Percentiles rank a stretch among this genome's conserved stretches.
Evolutionary conservation across 177 flowering plant genomes (phyloP).

Genomic region (Vitis hybrid): DNA sequence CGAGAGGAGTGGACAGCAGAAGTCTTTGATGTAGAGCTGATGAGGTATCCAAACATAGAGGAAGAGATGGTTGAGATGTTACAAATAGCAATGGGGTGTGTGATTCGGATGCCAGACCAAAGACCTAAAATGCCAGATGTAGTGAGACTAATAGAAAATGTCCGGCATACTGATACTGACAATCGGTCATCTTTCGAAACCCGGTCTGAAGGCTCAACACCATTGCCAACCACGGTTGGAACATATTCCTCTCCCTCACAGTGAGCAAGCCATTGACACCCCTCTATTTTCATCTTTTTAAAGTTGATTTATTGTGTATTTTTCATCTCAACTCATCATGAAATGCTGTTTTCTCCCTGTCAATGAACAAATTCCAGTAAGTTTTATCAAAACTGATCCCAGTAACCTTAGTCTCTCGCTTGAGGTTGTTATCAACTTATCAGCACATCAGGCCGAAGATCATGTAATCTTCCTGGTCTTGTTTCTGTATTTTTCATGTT

Average conservation of each 20-base stretch:
- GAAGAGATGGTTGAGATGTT: conserved; percentile 96
- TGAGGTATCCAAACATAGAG: conserved; percentile 84
- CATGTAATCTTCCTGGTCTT: not conserved
- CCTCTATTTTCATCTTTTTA: not conserved
- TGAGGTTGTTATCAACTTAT: not conserved
- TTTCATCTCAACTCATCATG: conserved; percentile 2
- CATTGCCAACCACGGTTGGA: conserved; percentile 23
- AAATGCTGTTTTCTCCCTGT: conserved; percentile 4
- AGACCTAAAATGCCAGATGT: conserved; percentile 85
- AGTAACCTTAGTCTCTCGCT: not conserved
- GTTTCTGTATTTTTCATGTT: not conserved
- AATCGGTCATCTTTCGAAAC: conserved; percentile 42
- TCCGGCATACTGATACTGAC: conserved; percentile 39
- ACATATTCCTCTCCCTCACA: conserved; percentile 13
- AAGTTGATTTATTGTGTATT: not conserved
- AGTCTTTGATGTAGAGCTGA: conserved; percentile 84
- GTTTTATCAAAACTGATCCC: not conserved
- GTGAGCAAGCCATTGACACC: conserved; percentile 7
- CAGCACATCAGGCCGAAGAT: not conserved
- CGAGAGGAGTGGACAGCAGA: conserved; percentile 99
- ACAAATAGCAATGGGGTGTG: conserved; percentile 89
- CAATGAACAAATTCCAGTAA: not conserved
- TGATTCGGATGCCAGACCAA: conserved; percentile 73
- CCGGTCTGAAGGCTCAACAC: conserved; percentile 44
- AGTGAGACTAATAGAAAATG: conserved; percentile 72